Evolutionary conservation across 805 yeast species (phyloP).

Genomic region (Yarrowia yakushimensis): DNA sequence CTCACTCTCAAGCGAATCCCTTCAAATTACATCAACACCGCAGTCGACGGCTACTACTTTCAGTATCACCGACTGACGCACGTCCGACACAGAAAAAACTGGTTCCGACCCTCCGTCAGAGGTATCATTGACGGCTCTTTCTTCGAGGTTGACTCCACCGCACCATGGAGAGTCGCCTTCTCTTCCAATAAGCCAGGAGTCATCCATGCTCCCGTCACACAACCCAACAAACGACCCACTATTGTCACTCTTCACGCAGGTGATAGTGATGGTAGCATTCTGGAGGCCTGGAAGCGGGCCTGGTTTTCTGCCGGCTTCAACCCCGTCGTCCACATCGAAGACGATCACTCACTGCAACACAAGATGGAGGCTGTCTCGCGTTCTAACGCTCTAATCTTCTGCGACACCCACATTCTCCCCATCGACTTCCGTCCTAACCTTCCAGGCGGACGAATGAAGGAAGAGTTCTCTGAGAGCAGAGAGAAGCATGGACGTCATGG

Average conservation of each 20-base stretch:
- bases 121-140: conserved; percentile 21
- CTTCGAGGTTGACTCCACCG: conserved; percentile 8
- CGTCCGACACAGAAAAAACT: conserved; percentile 4
- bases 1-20: conserved; percentile 14
- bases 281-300: conserved; percentile 14
- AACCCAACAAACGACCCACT: not conserved
- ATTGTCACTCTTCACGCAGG: not conserved
- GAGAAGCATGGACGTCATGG: not conserved
- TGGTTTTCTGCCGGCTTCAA: conserved; percentile 21
- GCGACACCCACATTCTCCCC: conserved; percentile 5
- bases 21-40: conserved; percentile 20
- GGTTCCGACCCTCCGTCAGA: conserved; percentile 18
- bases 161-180: conserved; percentile 17
- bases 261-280: not conserved
- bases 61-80: conserved; percentile 15
- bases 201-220: conserved; percentile 8
- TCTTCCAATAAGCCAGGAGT: conserved; percentile 16
- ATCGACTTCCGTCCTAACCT: conserved; percentile 22
- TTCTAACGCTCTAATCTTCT: not conserved
- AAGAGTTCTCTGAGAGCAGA: not conserved
- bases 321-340: not conserved
- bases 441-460: conserved; percentile 13
- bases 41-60: conserved; percentile 23
- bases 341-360: not conserved
- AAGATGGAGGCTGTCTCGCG: not conserved